phyloP scores from a whole-genome alignment of 2,329 filamentous ascomycete genomes.

The Hymenoscyphus occultus region DNA sequence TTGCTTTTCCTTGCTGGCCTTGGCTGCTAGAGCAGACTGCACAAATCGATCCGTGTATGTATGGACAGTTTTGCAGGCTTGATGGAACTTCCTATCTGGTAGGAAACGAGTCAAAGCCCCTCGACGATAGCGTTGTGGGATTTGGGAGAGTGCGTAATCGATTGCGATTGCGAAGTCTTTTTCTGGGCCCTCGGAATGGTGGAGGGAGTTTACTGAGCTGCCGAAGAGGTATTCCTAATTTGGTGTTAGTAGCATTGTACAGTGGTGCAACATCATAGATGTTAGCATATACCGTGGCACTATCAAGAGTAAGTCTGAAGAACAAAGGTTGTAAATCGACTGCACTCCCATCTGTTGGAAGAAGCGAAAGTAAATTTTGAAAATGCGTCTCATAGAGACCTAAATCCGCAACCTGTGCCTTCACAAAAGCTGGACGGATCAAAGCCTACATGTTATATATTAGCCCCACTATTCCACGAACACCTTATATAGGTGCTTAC shows the following conservation, averaged over 20 bases:
- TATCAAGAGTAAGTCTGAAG: constrained; percentile 49
- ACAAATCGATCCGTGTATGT: background rate
- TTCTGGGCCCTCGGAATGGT: constrained; percentile 36
- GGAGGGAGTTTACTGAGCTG: constrained; percentile 43
- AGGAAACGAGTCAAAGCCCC: background rate
- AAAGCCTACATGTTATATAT: background rate
- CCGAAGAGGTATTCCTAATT: constrained; percentile 49
- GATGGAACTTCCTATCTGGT: constrained; percentile 1
- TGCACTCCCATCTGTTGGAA: constrained; percentile 51
- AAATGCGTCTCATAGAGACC: constrained; percentile 68
- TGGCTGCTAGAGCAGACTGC: background rate
- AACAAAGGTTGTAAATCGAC: constrained; percentile 62
- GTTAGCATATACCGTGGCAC: background rate
- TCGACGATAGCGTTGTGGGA: background rate
- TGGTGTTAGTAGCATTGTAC: constrained; percentile 21
- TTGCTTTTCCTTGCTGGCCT: background rate
- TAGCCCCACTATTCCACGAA: background rate
- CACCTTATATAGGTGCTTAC: constrained; percentile 21
- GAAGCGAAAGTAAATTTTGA: constrained; percentile 51
- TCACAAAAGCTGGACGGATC: constrained; percentile 52
- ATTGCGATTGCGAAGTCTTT: constrained; percentile 19
- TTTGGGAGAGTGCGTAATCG: constrained; percentile 1
- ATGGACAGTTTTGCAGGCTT: background rate
- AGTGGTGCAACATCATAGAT: background rate
- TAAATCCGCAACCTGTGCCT: constrained; percentile 60